Evolutionary conservation across 129 eudicot species (phyloP), one percentile per base, ranked within the genome.

Genomic region (Centrapalus pauciflorus): DNA sequence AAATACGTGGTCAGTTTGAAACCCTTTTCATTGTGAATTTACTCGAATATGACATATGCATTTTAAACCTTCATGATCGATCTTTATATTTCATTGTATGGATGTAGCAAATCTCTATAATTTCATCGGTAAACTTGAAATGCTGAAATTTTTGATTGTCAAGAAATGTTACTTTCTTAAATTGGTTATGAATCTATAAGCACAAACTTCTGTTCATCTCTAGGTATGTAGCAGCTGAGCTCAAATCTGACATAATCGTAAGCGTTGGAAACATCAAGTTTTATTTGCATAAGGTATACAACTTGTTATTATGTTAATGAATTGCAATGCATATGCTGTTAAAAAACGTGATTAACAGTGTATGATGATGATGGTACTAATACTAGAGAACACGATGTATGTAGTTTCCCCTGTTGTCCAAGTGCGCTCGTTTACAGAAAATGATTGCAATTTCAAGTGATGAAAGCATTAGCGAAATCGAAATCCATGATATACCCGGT

Each of bases 361-460:
- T 7, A 19, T 29, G 66, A 73, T 43, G 43, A 26, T 50, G 4
- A 16, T 16, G 6, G 35, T 16, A 29, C 55, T 70, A 10, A 55
- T 54, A 21, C 26, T 34, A 66, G 1, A 5, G 32, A 33, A 34
- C 13, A 23, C 52, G 38, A 32, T 70, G 54, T 75, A 11, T 82
- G 77, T 64, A 90, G 97, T 91, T 87, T 55, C 97, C 97, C 12
- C 90, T 87, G 7, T 76, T 91, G 80, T 91, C 94, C 66, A 91
- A 81, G 82, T 84, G 97, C 55, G 85, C 84, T 30, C 81, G 81
- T 61, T 73, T 91, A 67, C 89, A 90, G 51, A 83, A 87, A 70
- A 64, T 84, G 52, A 74, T 79, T 24, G 80, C 85, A 6, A 55
- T 37, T 64, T 34, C 81, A 41, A 70, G 33, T 28, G 89, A 80